A percentile compares a stretch with the other conserved stretches of the same genome.
Conservation (phyloP, 495 filamentous ascomycete genomes). For the Acidomyces sp. region DNA sequence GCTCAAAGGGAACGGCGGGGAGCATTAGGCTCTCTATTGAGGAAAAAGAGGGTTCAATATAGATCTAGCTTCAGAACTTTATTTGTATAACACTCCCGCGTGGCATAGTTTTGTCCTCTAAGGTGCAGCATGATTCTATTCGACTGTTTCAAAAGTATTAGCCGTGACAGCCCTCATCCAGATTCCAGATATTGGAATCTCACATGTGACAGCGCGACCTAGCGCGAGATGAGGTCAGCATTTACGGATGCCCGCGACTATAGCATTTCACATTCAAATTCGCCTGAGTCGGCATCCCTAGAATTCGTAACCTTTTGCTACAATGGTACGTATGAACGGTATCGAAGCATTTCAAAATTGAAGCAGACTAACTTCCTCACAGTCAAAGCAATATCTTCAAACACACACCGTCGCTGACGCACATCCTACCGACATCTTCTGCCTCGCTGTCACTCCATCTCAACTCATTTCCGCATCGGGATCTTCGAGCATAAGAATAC, state of each 20-base stretch:
- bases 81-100: background rate
- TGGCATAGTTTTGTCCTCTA: background rate
- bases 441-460: constrained; percentile 65
- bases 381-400: constrained; percentile 98
- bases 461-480: constrained; percentile 73
- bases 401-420: constrained; percentile 81
- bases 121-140: too few relatives aligned
- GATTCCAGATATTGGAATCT: background rate
- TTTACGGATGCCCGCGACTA: too few relatives aligned
- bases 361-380: background rate
- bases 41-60: background rate
- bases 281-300: too few relatives aligned
- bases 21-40: background rate
- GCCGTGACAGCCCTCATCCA: background rate
- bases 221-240: too few relatives aligned
- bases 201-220: background rate
- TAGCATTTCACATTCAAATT: too few relatives aligned
- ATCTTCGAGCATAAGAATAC: constrained; percentile 61
- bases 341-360: background rate
- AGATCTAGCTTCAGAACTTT: background rate
- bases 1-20: too few relatives aligned
- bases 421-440: constrained; percentile 80
- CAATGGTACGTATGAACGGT: background rate
- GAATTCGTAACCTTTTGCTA: too few relatives aligned
- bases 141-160: too few relatives aligned